Evolutionary conservation across 1,139 yeast species (phyloP).

Genomic region (Blastobotrys aristatus): DNA sequence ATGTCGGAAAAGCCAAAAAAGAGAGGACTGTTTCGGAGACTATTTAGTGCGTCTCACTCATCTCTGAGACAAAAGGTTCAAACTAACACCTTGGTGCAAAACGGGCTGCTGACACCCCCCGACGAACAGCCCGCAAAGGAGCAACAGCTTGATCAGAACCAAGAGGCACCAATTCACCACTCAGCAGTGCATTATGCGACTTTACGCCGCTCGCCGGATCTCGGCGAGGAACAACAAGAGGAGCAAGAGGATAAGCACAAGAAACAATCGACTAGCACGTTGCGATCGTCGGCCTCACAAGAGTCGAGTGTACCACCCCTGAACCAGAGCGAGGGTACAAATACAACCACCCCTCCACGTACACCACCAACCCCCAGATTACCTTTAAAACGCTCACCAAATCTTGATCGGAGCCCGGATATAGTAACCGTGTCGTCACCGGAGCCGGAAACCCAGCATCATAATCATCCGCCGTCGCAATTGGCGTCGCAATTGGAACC

Average conservation of each 20-base stretch:
- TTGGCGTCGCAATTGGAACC: not conserved
- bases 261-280: not conserved
- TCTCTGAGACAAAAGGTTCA: conserved; percentile 13
- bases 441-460: not conserved
- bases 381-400: conserved; percentile 4
- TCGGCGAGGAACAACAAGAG: not conserved
- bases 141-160: not conserved
- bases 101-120: not conserved
- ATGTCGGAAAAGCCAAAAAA: conserved; percentile 14
- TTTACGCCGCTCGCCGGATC: no score
- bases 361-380: not conserved
- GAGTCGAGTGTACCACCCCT: not conserved
- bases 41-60: conserved; percentile 18
- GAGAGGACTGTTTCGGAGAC: conserved; percentile 18
- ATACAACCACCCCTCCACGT: conserved; percentile 1
- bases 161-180: no score
- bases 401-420: conserved; percentile 5
- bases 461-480: no score
- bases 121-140: not conserved
- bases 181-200: no score
- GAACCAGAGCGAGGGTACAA: not conserved
- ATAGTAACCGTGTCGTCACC: conserved; percentile 8
- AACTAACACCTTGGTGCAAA: not conserved
- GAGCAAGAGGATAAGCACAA: not conserved
- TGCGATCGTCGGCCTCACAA: not conserved